Base-by-base conservation (phyloP, 2,329 filamentous ascomycete genomes). In the Sarocladium oryzae region DNA sequence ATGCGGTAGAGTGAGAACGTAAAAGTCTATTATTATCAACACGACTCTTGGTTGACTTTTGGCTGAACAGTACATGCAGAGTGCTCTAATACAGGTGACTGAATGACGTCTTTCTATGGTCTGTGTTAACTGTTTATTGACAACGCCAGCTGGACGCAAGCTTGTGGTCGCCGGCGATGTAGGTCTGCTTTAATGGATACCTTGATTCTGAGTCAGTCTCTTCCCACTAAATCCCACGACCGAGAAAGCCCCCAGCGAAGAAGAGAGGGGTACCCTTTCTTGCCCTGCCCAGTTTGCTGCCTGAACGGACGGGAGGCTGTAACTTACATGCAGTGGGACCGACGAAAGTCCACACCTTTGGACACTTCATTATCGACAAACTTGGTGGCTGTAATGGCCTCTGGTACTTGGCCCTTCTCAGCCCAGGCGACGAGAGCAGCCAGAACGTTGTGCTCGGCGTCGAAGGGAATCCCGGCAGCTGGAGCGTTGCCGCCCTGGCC, bases 371-470 rank as follows among this genome's bases (percentile, higher is more conserved):
- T 33, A 18, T 50, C 35, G 10, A 26, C 21, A 30, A 36, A 50
- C 21, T 50, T 50, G 28, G 48, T 38, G 10, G 32, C 48, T 21
- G 4, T 37, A 23, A 50, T 26, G 8, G 23, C 18, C 11, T 2
- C 24, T 11, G 74, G 73, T 1, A 71, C 71, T n/a, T 62, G 53
- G 5, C 61, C 65, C 24, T 66, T 52, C 58, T 71, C 74, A 1
- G 76, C 73, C 73, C 73, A 76, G 10, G 67, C 61, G 2, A 76
- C 66, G 16, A 77, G 57, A 1, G 73, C 61, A 9, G 37, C 37
- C 10, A 41, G 21, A 4, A 41, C 21, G 49, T 77, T 76, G 50
- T 69, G 59, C 8, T 67, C 61, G 0, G 69, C 65, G 5, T 71
- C 40, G 24, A 45, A 45, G 64, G 10, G 60, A 45, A 38, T 50